These are phyloP conservation scores for Castanea crenata DNA, from an alignment of 306 rosid species.

Conservation along the genomic window DNA sequence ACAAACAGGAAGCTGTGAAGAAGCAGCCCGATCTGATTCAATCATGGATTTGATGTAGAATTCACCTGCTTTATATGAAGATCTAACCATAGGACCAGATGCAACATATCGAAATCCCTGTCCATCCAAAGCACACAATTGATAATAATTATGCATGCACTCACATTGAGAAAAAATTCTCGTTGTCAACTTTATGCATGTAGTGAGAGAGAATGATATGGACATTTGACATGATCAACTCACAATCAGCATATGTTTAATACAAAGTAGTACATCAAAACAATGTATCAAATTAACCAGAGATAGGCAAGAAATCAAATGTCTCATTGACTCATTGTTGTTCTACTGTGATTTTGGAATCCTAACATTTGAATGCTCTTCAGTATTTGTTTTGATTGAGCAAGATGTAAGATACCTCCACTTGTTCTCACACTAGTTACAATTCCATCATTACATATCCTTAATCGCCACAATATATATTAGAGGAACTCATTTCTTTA, in stretches of 20 bases:
- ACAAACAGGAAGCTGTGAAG: conserved; percentile 42
- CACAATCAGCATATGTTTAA: conserved; percentile 7
- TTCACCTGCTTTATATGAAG: conserved; percentile 91
- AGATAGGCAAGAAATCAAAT: not conserved
- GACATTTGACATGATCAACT: conserved; percentile 21
- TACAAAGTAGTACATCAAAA: not conserved
- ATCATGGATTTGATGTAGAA: conserved; percentile 95
- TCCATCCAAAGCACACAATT: conserved; percentile 26
- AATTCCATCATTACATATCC: too few species aligned
- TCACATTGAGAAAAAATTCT: not conserved
- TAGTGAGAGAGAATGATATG: not conserved
- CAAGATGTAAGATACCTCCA: too few species aligned
- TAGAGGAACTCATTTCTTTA: too few species aligned
- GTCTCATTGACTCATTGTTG: not conserved
- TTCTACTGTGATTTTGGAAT: too few species aligned
- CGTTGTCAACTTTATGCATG: not conserved
- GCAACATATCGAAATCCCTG: conserved; percentile 94
- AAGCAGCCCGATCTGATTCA: conserved; percentile 73
- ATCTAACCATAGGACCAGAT: conserved; percentile 94
- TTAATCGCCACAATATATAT: too few species aligned
- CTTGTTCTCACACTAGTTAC: too few species aligned
- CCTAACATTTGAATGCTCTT: too few species aligned
- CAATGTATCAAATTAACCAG: not conserved
- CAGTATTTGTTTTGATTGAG: too few species aligned
- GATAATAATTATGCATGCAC: not conserved